phyloP scores from a whole-genome alignment of 2,329 filamentous ascomycete species.

The Ophiocordyceps sinensis region DNA sequence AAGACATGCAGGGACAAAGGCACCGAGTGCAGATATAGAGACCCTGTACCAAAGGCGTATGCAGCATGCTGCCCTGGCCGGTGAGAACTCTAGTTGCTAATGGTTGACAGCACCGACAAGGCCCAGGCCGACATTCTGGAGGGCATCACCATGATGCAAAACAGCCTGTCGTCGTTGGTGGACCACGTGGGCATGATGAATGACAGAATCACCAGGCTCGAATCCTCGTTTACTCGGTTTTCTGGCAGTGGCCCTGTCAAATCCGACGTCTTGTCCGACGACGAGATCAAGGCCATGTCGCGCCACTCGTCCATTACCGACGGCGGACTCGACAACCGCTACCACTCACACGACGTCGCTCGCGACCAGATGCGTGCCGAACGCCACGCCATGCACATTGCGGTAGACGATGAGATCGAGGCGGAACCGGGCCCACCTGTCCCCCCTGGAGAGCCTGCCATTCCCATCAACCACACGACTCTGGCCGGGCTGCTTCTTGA shows the following conservation, averaged over 20 bases:
- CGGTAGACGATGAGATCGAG: slow-evolving; percentile 33
- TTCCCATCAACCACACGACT: slow-evolving; percentile 78
- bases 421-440: slow-evolving; percentile 36
- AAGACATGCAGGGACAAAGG: slow-evolving; percentile 83
- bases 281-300: slow-evolving; percentile 12
- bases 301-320: slow-evolving; percentile 7
- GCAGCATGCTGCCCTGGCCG: background rate
- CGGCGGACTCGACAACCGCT: slow-evolving; percentile 4
- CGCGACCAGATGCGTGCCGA: slow-evolving; percentile 13
- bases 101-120: slow-evolving; percentile 37
- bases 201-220: slow-evolving; percentile 19
- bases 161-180: slow-evolving; percentile 20
- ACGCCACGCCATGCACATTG: slow-evolving; percentile 12
- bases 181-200: slow-evolving; percentile 24
- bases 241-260: slow-evolving; percentile 8
- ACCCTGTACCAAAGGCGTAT: slow-evolving; percentile 82
- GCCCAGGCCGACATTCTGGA: slow-evolving; percentile 46
- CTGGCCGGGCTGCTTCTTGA: slow-evolving; percentile 70
- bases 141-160: slow-evolving; percentile 28
- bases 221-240: slow-evolving; percentile 12
- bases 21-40: slow-evolving; percentile 73
- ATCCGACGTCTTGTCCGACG: slow-evolving; percentile 14
- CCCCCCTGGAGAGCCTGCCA: slow-evolving; percentile 47
- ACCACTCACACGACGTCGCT: slow-evolving; percentile 8
- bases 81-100: slow-evolving; percentile 1